Conservation (phyloP, 306 rosid species). For the Elaeagnus macrophylla region DNA sequence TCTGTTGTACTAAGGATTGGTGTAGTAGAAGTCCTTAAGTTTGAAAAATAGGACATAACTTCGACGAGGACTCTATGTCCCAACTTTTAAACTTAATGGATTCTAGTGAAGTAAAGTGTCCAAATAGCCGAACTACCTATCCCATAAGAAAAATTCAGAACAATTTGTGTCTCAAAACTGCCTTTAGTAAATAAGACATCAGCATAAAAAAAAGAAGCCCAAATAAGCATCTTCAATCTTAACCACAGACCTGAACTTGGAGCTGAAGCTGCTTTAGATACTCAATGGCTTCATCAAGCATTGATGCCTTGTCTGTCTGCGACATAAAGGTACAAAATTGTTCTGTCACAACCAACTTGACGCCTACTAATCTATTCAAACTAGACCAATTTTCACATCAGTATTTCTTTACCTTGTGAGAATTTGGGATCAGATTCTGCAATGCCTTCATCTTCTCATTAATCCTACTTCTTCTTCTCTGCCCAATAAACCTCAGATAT, state of each 20-base stretch:
- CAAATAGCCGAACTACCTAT: too few species aligned
- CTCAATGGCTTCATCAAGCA: conserved; percentile 97
- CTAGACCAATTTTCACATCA: background rate
- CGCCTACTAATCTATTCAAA: background rate
- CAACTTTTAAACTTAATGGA: too few species aligned
- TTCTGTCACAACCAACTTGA: conserved; percentile 5
- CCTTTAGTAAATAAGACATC: background rate
- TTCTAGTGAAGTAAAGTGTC: too few species aligned
- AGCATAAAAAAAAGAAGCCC: background rate
- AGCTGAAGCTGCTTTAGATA: conserved; percentile 98
- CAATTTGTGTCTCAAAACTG: background rate
- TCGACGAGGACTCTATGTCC: too few species aligned
- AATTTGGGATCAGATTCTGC: conserved; percentile 88
- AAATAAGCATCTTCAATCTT: conserved; percentile 1
- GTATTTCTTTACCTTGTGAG: conserved; percentile 53
- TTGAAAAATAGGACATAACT: too few species aligned
- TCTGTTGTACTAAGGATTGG: too few species aligned
- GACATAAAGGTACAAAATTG: conserved; percentile 15
- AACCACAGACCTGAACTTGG: conserved; percentile 70
- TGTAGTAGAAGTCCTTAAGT: too few species aligned
- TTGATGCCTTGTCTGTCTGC: conserved; percentile 95
- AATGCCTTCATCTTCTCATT: conserved; percentile 95
- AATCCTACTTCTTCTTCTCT: conserved; percentile 96
- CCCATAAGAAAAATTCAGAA: too few species aligned
- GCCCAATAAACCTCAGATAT: conserved; percentile 26